These are phyloP conservation scores for Amniculicola lignicola DNA, from an alignment of 495 filamentous ascomycete species.

Conservation along the genomic window DNA sequence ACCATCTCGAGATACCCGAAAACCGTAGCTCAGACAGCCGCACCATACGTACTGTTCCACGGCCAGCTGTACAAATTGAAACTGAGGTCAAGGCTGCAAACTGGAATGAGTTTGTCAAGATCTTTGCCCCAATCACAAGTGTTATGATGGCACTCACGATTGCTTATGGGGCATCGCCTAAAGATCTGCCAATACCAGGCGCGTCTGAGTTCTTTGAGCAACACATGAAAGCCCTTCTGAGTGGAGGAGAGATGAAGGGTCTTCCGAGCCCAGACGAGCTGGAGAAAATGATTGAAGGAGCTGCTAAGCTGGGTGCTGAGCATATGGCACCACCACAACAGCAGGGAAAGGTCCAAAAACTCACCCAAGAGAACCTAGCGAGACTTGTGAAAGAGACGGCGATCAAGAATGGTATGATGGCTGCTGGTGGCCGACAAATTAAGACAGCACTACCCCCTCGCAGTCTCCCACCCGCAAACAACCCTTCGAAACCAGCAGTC, in stretches of 20 bases:
- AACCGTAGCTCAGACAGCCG: constrained; percentile 20
- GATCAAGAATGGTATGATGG: constrained; percentile 30
- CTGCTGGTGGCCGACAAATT: constrained; percentile 14
- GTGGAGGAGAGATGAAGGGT: constrained; percentile 26
- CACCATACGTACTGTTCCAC: constrained; percentile 23
- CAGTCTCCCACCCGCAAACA: background rate
- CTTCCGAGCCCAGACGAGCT: constrained; percentile 28
- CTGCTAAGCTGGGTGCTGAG: constrained; percentile 19
- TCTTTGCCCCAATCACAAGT: constrained; percentile 44
- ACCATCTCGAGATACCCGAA: constrained; percentile 28
- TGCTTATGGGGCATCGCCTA: constrained; percentile 34
- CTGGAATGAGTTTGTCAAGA: constrained; percentile 44
- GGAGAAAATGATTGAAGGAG: constrained; percentile 32
- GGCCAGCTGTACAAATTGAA: constrained; percentile 28
- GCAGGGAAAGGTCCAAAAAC: constrained; percentile 19
- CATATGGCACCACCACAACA: constrained; percentile 8
- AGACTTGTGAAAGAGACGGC: constrained; percentile 32
- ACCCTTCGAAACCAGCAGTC: background rate
- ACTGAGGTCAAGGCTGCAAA: constrained; percentile 42
- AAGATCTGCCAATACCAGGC: constrained; percentile 29
- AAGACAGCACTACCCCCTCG: constrained; percentile 17
- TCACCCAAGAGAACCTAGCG: constrained; percentile 33
- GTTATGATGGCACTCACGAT: constrained; percentile 36
- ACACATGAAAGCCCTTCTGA: constrained; percentile 22
- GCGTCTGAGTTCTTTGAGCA: constrained; percentile 28